phyloP scores from a whole-genome alignment of 106 monocot species.

The Dioscorea dumetorum region DNA sequence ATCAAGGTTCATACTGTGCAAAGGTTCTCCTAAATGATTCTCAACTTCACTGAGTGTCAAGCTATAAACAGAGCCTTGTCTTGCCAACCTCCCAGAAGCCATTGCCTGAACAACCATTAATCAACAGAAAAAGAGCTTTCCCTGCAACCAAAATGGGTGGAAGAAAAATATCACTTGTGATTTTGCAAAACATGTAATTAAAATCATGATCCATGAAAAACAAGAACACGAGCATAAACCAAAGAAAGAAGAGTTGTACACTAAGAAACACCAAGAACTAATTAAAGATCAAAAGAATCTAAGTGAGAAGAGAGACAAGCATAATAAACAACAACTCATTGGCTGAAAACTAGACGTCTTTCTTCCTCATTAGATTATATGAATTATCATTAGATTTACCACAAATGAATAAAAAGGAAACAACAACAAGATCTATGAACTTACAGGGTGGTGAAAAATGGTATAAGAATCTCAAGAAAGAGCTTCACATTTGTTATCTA shows the following conservation, averaged over 20 bases:
- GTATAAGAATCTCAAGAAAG: too few relatives aligned
- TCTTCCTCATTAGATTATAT: conserved; percentile 1
- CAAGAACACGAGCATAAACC: too few relatives aligned
- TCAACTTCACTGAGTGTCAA: conserved; percentile 64
- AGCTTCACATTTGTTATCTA: too few relatives aligned
- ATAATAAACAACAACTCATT: too few relatives aligned
- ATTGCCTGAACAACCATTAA: conserved; percentile 27
- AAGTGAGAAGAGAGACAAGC: too few relatives aligned
- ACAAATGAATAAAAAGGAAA: not conserved
- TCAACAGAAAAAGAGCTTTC: not conserved
- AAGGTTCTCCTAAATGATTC: conserved; percentile 50
- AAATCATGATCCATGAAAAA: too few relatives aligned
- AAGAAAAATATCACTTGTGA: too few relatives aligned
- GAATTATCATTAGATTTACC: not conserved
- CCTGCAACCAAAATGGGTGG: too few relatives aligned
- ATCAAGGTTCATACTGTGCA: conserved; percentile 69
- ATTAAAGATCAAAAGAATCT: not conserved
- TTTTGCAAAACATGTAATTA: too few relatives aligned
- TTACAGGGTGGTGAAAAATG: too few relatives aligned
- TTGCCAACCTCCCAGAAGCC: conserved; percentile 28
- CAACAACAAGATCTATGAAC: not conserved
- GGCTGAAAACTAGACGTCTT: too few relatives aligned
- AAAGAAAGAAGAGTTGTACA: not conserved
- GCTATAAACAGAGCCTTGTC: conserved; percentile 47
- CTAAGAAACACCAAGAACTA: not conserved